phyloP scores from a whole-genome alignment of 1,284 basidiomycete genomes.

The Ustilago trichophora region DNA sequence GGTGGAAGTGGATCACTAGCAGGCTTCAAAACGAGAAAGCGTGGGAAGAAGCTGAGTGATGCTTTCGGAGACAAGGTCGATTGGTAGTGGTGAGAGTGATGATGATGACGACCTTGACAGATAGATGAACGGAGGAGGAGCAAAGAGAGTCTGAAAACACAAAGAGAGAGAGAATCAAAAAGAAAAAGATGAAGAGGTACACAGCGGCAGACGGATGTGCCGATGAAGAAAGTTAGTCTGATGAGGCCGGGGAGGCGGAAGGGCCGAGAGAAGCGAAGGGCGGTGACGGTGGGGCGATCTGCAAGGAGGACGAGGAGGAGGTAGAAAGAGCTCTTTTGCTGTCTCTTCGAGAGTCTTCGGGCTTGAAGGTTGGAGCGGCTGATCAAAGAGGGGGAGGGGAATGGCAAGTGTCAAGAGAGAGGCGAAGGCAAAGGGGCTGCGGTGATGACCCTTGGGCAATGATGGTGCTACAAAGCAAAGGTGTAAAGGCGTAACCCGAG shows the following conservation, averaged over 20 bases:
- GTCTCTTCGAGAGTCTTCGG: too few relatives aligned
- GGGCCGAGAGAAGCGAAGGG: neutral
- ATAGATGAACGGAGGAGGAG: conserved; percentile 1
- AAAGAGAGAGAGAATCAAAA: conserved; percentile 5
- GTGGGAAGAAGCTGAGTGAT: neutral
- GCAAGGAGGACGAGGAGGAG: conserved; percentile 16
- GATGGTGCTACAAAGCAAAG: conserved; percentile 5
- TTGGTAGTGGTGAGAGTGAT: neutral
- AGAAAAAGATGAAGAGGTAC: conserved; percentile 21
- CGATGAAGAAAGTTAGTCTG: conserved; percentile 6
- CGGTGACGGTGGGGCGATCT: conserved; percentile 10
- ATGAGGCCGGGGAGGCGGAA: conserved; percentile 3
- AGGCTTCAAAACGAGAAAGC: neutral
- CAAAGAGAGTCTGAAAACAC: conserved; percentile 5
- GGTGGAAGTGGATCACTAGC: conserved; percentile 5
- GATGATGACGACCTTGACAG: conserved; percentile 6
- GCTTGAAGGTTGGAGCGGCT: conserved; percentile 23
- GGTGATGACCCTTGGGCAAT: conserved; percentile 1
- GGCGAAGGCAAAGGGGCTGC: conserved; percentile 7
- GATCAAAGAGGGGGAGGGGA: neutral
- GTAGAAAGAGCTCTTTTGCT: too few relatives aligned
- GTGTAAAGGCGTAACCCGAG: too few relatives aligned
- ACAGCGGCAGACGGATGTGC: conserved; percentile 7
- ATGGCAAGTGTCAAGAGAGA: neutral
- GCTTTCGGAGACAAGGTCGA: neutral